These are phyloP conservation scores for Linnemannia schmuckeri DNA, from an alignment of 192 early-diverging fungal species.

Conservation along the genomic window DNA sequence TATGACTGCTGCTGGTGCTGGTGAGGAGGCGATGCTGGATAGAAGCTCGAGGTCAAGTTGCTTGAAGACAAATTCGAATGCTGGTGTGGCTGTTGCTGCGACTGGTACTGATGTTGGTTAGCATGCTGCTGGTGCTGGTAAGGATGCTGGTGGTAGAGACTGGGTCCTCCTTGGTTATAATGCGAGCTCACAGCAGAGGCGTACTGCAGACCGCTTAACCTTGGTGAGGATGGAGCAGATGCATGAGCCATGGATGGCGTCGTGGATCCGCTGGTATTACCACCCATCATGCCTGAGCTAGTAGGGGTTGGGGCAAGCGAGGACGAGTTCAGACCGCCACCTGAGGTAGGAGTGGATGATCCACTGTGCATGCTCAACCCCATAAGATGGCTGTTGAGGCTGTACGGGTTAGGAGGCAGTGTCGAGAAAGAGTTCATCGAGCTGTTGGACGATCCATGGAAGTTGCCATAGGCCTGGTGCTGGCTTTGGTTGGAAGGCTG, in stretches of 20 bases:
- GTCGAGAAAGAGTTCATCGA: constrained; percentile 35
- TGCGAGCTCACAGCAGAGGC: constrained; percentile 25
- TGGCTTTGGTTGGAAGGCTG: constrained; percentile 11
- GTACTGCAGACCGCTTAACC: constrained; percentile 35
- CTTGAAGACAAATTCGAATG: constrained; percentile 8
- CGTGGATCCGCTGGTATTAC: constrained; percentile 44
- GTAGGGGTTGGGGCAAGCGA: constrained; percentile 14
- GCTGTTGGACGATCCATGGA: constrained; percentile 22
- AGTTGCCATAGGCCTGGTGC: constrained; percentile 17
- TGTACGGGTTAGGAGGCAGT: constrained; percentile 42
- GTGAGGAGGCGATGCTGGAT: constrained; percentile 41
- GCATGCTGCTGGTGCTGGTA: constrained; percentile 25
- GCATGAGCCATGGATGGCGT: constrained; percentile 41
- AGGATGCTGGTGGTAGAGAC: constrained; percentile 32
- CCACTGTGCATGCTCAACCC: constrained; percentile 38
- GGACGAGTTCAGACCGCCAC: constrained; percentile 9
- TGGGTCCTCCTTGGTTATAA: constrained; percentile 26
- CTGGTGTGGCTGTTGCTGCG: constrained; percentile 19
- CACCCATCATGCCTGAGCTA: constrained; percentile 20
- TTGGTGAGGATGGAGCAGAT: constrained; percentile 46
- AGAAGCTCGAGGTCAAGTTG: constrained; percentile 42
- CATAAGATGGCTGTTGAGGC: constrained; percentile 43
- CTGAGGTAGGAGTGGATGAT: constrained; percentile 17
- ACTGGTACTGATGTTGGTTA: constrained; percentile 22
- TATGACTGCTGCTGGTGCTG: constrained; percentile 38